These are phyloP conservation scores for Leucocoprinus birnbaumii DNA, from an alignment of 768 basidiomycete genomes.

Conservation along the genomic window DNA sequence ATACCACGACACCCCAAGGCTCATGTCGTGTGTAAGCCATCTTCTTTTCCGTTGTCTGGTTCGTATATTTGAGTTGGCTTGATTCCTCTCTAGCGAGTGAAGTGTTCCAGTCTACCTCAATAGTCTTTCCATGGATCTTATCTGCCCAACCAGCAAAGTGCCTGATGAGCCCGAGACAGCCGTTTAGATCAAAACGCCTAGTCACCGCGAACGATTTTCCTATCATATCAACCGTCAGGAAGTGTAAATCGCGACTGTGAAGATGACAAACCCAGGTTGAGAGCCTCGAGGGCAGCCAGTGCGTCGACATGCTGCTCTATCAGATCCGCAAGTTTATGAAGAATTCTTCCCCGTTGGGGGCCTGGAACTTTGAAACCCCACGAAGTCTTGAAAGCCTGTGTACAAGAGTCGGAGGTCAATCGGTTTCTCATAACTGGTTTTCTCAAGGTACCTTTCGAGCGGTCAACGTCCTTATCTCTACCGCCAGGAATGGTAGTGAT, in stretches of 20 bases:
- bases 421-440: neutral
- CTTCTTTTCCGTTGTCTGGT: conserved; percentile 50
- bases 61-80: neutral
- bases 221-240: conserved; percentile 15
- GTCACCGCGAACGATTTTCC: conserved; percentile 55
- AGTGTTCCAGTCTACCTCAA: conserved; percentile 43
- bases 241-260: neutral
- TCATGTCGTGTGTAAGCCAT: conserved; percentile 70
- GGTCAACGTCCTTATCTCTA: conserved; percentile 39
- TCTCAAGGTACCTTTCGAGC: conserved; percentile 45
- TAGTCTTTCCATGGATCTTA: conserved; percentile 74
- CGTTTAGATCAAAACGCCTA: conserved; percentile 45
- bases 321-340: conserved; percentile 62
- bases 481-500: conserved; percentile 50
- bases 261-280: conserved; percentile 55
- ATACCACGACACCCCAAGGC: conserved; percentile 51
- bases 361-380: conserved; percentile 71
- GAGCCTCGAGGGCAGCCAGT: conserved; percentile 69
- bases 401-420: neutral
- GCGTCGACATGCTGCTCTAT: conserved; percentile 62
- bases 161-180: conserved; percentile 47
- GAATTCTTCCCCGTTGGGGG: conserved; percentile 44
- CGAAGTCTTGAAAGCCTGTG: conserved; percentile 41
- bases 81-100: neutral
- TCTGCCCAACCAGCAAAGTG: conserved; percentile 94